These are phyloP conservation scores for Kregervanrija pseudodelftensis DNA, from an alignment of 805 yeast genomes.

Conservation along the genomic window DNA sequence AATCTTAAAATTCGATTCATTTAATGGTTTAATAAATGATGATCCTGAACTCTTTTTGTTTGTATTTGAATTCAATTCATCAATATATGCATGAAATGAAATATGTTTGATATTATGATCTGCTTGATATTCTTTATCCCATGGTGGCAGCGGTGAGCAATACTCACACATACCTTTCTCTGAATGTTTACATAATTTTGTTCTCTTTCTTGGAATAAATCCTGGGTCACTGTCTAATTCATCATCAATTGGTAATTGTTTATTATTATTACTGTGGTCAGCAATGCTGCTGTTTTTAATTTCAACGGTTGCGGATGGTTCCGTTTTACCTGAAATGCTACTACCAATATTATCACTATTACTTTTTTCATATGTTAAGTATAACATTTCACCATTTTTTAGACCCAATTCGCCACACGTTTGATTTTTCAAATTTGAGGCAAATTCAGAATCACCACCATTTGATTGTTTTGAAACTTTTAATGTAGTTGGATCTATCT, in stretches of 20 bases:
- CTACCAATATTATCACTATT: background rate
- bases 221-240: slow-evolving; percentile 63
- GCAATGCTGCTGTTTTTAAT: slow-evolving; percentile 4
- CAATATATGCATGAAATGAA: slow-evolving; percentile 78
- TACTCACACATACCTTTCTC: slow-evolving; percentile 97
- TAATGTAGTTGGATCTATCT: slow-evolving; percentile 13
- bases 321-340: slow-evolving; percentile 9
- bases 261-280: slow-evolving; percentile 9
- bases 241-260: slow-evolving; percentile 63
- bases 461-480: slow-evolving; percentile 22
- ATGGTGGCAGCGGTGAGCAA: slow-evolving; percentile 93
- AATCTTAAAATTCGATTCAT: slow-evolving; percentile 63
- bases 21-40: slow-evolving; percentile 75
- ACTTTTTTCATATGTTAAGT: slow-evolving; percentile 30
- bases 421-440: slow-evolving; percentile 13
- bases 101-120: slow-evolving; percentile 78
- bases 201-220: slow-evolving; percentile 54
- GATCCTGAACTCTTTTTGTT: slow-evolving; percentile 52
- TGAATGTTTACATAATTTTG: slow-evolving; percentile 74
- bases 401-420: slow-evolving; percentile 39
- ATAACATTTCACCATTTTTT: slow-evolving; percentile 56
- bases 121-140: slow-evolving; percentile 73
- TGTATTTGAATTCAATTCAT: slow-evolving; percentile 59
- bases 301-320: background rate
- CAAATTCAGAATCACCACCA: slow-evolving; percentile 20